phyloP scores from a whole-genome alignment of 2,329 filamentous ascomycete species.

The Ophiocordyceps robertsii region DNA sequence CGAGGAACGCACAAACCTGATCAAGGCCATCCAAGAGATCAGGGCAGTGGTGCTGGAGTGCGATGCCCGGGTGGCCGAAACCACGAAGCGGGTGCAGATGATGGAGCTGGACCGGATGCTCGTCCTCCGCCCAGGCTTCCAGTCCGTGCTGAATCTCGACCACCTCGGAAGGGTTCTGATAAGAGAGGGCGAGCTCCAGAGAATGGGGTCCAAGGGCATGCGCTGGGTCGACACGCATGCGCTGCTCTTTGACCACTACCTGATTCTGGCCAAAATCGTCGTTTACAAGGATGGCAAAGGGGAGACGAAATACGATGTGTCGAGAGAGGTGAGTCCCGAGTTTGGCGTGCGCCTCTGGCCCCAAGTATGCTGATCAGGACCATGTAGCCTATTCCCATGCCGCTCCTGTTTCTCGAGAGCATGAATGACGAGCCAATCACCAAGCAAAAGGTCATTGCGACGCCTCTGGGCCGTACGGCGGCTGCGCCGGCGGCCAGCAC shows the following conservation, averaged over 20 bases:
- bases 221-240: slow-evolving; percentile 90
- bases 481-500: slow-evolving; percentile 46
- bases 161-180: slow-evolving; percentile 89
- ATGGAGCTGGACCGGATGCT: slow-evolving; percentile 74
- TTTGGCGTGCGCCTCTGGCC: not conserved
- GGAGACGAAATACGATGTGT: slow-evolving; percentile 88
- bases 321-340: slow-evolving; percentile 52
- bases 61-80: slow-evolving; percentile 83
- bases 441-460: slow-evolving; percentile 64
- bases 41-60: slow-evolving; percentile 81
- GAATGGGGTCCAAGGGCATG: slow-evolving; percentile 79
- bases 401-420: slow-evolving; percentile 82
- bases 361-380: slow-evolving; percentile 11
- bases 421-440: slow-evolving; percentile 83
- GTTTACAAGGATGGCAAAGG: slow-evolving; percentile 53
- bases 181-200: slow-evolving; percentile 75
- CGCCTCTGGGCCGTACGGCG: slow-evolving; percentile 44
- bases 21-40: slow-evolving; percentile 81
- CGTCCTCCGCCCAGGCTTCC: slow-evolving; percentile 75
- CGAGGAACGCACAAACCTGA: slow-evolving; percentile 78
- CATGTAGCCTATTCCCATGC: slow-evolving; percentile 77
- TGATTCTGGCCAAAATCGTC: slow-evolving; percentile 78
- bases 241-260: slow-evolving; percentile 89
- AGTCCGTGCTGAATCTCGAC: slow-evolving; percentile 79
- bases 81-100: slow-evolving; percentile 80